Percentiles rank a stretch among this genome's conserved stretches.
Evolutionary conservation across 306 rosid species (phyloP).

Genomic region (Herpetospermum pedunculosum): DNA sequence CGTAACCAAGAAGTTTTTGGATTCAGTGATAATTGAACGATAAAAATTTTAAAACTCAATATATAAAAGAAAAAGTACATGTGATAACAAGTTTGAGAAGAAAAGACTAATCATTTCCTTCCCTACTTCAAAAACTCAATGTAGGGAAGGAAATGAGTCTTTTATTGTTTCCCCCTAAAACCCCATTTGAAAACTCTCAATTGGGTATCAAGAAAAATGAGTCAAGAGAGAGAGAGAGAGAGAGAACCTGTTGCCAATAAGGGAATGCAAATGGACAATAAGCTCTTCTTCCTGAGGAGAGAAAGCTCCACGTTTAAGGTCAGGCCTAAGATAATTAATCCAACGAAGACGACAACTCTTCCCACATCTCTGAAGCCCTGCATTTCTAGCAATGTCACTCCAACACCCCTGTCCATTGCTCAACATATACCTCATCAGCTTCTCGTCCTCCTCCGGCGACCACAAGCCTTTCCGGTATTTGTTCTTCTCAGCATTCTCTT

Average conservation of each 20-base stretch:
- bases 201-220: neutral
- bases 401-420: constrained; percentile 81
- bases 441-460: constrained; percentile 98
- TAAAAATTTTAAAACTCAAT: neutral
- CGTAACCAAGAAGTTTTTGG: neutral
- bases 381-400: constrained; percentile 90
- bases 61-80: neutral
- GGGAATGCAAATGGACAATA: constrained; percentile 76
- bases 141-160: neutral
- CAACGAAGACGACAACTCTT: constrained; percentile 96
- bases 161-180: neutral
- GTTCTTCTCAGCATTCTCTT: constrained; percentile 16
- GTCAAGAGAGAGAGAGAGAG: neutral
- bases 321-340: constrained; percentile 92
- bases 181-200: neutral
- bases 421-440: constrained; percentile 80
- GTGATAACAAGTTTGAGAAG: neutral
- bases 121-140: too few species aligned
- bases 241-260: constrained; percentile 76
- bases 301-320: constrained; percentile 89
- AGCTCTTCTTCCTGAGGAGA: constrained; percentile 78
- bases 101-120: too few species aligned
- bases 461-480: constrained; percentile 70
- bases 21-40: neutral
- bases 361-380: constrained; percentile 83